Base-by-base conservation (phyloP, 768 basidiomycete species). In the Chalciporus pseudorubinellus region DNA sequence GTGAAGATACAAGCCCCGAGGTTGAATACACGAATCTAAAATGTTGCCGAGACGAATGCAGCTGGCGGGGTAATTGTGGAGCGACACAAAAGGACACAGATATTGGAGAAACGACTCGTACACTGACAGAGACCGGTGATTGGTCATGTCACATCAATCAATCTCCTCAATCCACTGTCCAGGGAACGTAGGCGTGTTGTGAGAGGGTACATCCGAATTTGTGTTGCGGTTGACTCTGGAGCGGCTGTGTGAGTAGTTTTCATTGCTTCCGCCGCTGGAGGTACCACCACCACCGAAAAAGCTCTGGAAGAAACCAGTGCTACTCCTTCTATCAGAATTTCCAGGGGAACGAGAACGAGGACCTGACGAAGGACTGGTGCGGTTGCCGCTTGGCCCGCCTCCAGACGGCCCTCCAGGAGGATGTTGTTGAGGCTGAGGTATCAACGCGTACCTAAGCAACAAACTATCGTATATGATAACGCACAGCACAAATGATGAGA, bases 381-480 rank as follows among this genome's bases (percentile, higher is more conserved):
- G 53, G 14, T 47, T 51, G 24, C 53, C 48, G 42, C 40, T 46
- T 0, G 62, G 48, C 18, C 58, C 49, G 19, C 56, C 66, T 24
- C 61, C 70, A n/a, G 70, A 50, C 26, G 58, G 41, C 10, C 67
- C 60, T 4, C 54, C 61, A 28, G 69, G 60, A 24, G 61, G 11
- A 22, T 69, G 65, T 36, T 70, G 71, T 31, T 70, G 67, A 6
- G 87, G 86, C 61, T 91, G 88, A 19, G 86, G 77, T 12, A 89
- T 71, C 3, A 91, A 72, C 41, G 86, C 82, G 63, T 81, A 73
- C 57, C 87, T 89, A 53, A 41, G 24, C 20, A 9, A 31, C 50
- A 24, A 43, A 20, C 39, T 50, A 29, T 66, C 46, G 55, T n/a
- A 44, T 11, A 20, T 18, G 36, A 34, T 10, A 16, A 49, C 33